Evolutionary conservation across 768 basidiomycete genomes (phyloP), one percentile per base, ranked within the genome.

Genomic region (Dictyophora rubrovolvata): DNA sequence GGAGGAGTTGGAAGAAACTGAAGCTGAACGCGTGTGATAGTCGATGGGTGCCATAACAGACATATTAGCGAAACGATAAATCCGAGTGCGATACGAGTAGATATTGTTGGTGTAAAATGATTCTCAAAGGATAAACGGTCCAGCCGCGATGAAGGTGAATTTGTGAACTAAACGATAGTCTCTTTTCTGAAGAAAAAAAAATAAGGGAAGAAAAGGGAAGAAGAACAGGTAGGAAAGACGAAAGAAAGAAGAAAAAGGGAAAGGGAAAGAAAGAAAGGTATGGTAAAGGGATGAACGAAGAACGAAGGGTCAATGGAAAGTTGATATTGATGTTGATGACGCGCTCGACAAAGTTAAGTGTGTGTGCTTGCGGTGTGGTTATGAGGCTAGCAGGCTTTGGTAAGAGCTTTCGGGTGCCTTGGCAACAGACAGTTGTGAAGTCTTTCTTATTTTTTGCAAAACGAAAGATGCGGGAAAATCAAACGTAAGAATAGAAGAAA

Each of bases 1-100:
- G 52, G 85, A 82, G 60, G 85, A 86, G 53, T 82, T 79, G 42
- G 88, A 89, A 48, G 86, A 86, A 69, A 88, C 79, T 18, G 89
- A 91, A 69, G 78, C 81, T 49, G 88, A 88, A 68, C 89, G 81
- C 33, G 88, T 89, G 69, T 87, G 89, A 62, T 48, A 18, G 17
- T 53, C 57, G 68, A 59, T 36, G 14, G 57, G 57, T 37, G 49
- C 57, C 57, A 59, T 52, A 7, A 59, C 47, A 14, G 48, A 36
- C 28, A 59, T 49, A 22, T 22, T 51, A 34, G 42, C 2, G 10
- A 42, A 42, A 4, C n/a, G 42, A 28, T 28, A 28, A 28, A 28
- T 28, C 42, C 14, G 42, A 42, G 12, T 14, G 42, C n/a, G n/a
- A n/a, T 42, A 42, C 42, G 42, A 12, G 42, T 42, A 42, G n/a